Conservation (phyloP, 164 flowering plant genomes). For the Stephania japonica region DNA sequence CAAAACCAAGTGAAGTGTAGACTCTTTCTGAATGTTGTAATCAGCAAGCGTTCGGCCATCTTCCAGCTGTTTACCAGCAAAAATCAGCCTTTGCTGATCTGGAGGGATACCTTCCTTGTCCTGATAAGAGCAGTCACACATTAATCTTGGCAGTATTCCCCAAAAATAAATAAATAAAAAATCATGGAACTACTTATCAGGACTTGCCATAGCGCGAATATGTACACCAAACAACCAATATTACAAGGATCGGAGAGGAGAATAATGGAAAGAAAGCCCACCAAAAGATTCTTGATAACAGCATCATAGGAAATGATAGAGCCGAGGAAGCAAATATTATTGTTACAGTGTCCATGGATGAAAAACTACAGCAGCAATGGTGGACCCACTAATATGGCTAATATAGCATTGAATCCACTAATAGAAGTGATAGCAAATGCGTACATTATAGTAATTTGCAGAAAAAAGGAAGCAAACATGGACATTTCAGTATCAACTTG, state of each 20-base stretch:
- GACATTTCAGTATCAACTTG: background rate
- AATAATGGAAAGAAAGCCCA: background rate
- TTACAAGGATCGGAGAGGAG: background rate
- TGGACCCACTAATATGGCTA: background rate
- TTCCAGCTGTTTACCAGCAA: constrained; percentile 36
- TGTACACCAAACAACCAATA: background rate
- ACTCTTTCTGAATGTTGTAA: constrained; percentile 37
- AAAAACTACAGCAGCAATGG: background rate
- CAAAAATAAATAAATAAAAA: too few species aligned
- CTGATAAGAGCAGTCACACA: background rate
- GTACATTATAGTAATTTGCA: background rate
- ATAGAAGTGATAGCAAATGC: background rate
- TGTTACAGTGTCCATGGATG: too few species aligned
- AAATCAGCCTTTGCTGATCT: constrained; percentile 21
- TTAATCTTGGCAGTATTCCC: background rate
- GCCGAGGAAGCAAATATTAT: too few species aligned
- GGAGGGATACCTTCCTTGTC: constrained; percentile 23
- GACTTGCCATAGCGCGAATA: background rate
- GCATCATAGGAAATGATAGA: too few species aligned
- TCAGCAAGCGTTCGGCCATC: constrained; percentile 39
- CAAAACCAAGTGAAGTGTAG: constrained; percentile 34
- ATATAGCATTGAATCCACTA: background rate
- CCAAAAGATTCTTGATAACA: background rate
- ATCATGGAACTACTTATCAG: background rate
- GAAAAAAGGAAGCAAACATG: background rate